Base-by-base conservation (phyloP, 192 early-diverging fungal species). In the Coemansia sp. region DNA sequence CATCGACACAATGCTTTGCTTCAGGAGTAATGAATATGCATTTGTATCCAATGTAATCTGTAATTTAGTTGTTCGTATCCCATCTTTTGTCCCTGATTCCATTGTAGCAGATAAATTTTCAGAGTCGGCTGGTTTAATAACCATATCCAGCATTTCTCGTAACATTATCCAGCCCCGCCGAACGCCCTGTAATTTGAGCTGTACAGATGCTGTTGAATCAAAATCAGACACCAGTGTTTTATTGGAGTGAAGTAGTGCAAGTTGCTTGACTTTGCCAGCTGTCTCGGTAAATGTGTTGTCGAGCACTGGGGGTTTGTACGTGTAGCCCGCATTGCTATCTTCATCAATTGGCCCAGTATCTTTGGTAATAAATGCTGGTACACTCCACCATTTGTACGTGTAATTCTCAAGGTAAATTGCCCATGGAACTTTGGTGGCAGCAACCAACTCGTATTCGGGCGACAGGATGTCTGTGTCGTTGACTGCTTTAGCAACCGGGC, bases 401-500 rank as follows among this genome's bases (percentile, higher is more conserved):
- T 55, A 26, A 6, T 55, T 55, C 14, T 55, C 53, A 19, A 55
- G 53, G 3, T 26, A 27, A 31, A 26, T 55, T 17, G 53, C 53
- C 53, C 53, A 60, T 0, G 59, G 43, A 27, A 60, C 27, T 48
- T 60, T 35, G 16, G 59, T 41, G 21, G n/a, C 37, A 47, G 38
- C 38, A 14, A 60, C 59, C 19, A 48, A 35, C 6, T 35, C 31
- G 6, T 8, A 22, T 21, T 60, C 59, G 14, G 25, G 12, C 22
- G 21, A 1, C 12, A 2, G 0, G 11, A n/a, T 7, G 25, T 45
- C 0, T 16, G 41, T 45, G 41, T 0, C 2, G 9, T 60, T 55
- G 27, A 0, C 26, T 1, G 6, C 0, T 6, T 25, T 31, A n/a
- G 14, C 23, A 47, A 41, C n/a, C 0, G 59, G 45, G 2, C 59